A percentile compares a stretch with the other conserved stretches of the same genome.
Evolutionary conservation across 1,284 basidiomycete genomes (phyloP).

Genomic region (Cutaneotrichosporon sp.): DNA sequence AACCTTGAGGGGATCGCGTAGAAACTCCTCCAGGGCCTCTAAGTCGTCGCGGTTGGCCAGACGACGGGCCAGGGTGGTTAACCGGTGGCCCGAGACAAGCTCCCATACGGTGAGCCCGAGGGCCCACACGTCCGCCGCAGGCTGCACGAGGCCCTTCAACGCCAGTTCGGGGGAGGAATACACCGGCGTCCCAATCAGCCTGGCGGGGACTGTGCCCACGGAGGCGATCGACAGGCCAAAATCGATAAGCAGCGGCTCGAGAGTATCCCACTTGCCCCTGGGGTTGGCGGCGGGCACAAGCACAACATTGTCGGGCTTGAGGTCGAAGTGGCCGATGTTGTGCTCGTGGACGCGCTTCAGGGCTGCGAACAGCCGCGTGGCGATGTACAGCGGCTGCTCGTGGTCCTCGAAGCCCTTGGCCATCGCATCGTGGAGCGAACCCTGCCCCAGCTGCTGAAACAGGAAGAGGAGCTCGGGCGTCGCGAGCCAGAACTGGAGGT

Average conservation of each 20-base stretch:
- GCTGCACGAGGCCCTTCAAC: neutral
- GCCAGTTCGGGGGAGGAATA: neutral
- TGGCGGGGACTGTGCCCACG: neutral
- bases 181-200: neutral
- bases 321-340: neutral
- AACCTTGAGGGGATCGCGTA: too few species aligned
- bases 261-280: neutral
- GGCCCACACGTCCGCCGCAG: neutral
- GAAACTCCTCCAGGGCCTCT: too few species aligned
- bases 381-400: too few species aligned
- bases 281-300: too few species aligned
- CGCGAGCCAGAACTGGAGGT: too few species aligned
- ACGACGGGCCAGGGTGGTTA: neutral
- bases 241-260: neutral
- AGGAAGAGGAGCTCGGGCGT: too few species aligned
- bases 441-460: too few species aligned
- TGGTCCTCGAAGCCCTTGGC: too few species aligned
- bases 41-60: neutral
- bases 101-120: neutral
- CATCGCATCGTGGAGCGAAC: too few species aligned
- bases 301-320: slow-evolving; percentile 8
- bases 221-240: neutral
- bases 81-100: too few species aligned
- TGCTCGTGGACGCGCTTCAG: neutral
- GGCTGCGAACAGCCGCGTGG: too few species aligned